These are phyloP conservation scores for Theobroma grandiflorum DNA, from an alignment of 441 rosid genomes.

Conservation along the genomic window DNA sequence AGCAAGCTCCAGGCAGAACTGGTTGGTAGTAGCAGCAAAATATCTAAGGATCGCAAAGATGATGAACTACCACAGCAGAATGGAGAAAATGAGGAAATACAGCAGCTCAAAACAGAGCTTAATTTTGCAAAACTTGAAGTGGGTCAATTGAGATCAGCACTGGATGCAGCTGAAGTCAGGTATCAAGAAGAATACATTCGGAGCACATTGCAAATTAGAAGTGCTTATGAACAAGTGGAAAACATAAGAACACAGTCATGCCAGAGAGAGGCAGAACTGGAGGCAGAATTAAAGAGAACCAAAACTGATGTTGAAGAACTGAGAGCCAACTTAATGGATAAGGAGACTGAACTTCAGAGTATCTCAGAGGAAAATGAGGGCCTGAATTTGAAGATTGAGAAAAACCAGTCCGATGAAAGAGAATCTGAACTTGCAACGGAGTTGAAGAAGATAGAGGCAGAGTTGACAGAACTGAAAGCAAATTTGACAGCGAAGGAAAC, in stretches of 20 bases:
- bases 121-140: conserved; percentile 60
- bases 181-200: conserved; percentile 88
- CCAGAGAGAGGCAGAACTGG: conserved; percentile 54
- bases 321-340: conserved; percentile 54
- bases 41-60: conserved; percentile 2
- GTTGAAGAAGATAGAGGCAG: conserved; percentile 61
- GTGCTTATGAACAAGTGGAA: conserved; percentile 82
- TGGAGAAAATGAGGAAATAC: conserved; percentile 48
- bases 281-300: conserved; percentile 52
- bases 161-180: conserved; percentile 78
- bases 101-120: conserved; percentile 64
- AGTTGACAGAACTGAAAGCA: conserved; percentile 62
- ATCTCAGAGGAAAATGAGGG: conserved; percentile 49
- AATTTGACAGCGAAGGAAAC: conserved; percentile 58
- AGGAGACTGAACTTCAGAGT: conserved; percentile 58
- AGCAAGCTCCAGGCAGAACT: conserved; percentile 62
- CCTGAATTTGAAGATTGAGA: conserved; percentile 45
- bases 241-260: conserved; percentile 50
- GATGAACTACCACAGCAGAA: conserved; percentile 26
- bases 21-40: conserved; percentile 32
- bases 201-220: conserved; percentile 84
- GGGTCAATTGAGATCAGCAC: conserved; percentile 64
- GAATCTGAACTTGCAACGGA: conserved; percentile 51
- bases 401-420: conserved; percentile 39
- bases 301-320: conserved; percentile 51